phyloP scores from a whole-genome alignment of 176 grass and related monocot genomes.

The Themeda triandra region DNA sequence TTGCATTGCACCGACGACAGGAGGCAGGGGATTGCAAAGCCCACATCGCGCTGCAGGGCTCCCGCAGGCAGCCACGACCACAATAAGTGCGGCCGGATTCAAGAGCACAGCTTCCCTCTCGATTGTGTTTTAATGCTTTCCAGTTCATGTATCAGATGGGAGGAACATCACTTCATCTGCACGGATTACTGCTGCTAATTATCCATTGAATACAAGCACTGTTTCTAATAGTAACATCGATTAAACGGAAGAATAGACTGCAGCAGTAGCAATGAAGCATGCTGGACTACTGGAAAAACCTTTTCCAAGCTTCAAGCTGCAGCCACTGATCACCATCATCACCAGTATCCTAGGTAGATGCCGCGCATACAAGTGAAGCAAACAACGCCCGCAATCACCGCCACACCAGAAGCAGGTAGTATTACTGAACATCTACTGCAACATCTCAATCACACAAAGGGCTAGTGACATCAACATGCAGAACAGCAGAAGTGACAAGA shows the following conservation, averaged over 20 bases:
- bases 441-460: not conserved
- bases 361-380: conserved; percentile 1
- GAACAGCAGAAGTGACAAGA: conserved; percentile 2
- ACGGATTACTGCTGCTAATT: not conserved
- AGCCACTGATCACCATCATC: not conserved
- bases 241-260: not conserved
- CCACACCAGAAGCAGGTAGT: not conserved
- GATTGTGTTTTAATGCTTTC: conserved; percentile 7
- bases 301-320: conserved; percentile 33
- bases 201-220: not conserved
- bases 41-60: conserved; percentile 38
- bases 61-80: conserved; percentile 8
- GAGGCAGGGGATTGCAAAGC: not conserved
- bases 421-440: not conserved
- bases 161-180: not conserved
- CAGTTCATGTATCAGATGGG: not conserved
- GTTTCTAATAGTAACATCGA: not conserved
- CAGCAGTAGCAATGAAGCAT: not conserved
- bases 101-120: conserved; percentile 5
- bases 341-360: conserved; percentile 9
- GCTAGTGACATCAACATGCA: not conserved
- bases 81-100: conserved; percentile 28
- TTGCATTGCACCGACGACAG: not conserved
- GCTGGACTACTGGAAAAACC: not conserved
- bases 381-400: not conserved